Percentiles rank a stretch among this genome's conserved stretches.
phyloP scores from a whole-genome alignment of 75 land plant genomes.

The Selaginella moellendorffii region DNA sequence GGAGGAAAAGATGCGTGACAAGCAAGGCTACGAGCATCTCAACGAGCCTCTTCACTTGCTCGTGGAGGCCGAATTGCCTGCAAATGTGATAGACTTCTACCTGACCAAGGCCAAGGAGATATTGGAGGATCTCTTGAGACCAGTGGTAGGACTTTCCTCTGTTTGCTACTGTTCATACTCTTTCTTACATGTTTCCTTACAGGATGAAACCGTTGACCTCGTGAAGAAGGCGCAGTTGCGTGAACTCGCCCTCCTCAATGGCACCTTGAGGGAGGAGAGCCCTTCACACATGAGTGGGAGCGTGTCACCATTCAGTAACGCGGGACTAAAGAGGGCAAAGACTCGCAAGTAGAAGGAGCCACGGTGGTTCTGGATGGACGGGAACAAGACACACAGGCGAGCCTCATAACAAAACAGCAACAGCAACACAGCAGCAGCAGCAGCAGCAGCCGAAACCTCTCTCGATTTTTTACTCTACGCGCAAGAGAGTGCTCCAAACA shows the following conservation, averaged over 20 bases:
- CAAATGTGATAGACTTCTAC: conserved; percentile 66
- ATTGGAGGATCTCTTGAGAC: conserved; percentile 75
- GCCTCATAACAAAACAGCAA: neutral
- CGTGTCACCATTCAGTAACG: conserved; percentile 63
- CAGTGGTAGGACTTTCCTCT: conserved; percentile 18
- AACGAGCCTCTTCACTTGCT: conserved; percentile 90
- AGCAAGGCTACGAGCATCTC: conserved; percentile 92
- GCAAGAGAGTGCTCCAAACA: neutral
- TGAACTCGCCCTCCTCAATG: conserved; percentile 89
- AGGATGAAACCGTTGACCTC: conserved; percentile 90
- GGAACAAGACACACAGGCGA: neutral
- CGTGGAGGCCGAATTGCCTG: conserved; percentile 88
- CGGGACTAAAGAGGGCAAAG: conserved; percentile 89
- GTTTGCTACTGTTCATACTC: neutral
- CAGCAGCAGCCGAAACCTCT: too few species aligned
- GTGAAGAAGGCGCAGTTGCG: conserved; percentile 88
- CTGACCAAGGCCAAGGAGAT: conserved; percentile 83
- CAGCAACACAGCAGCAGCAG: too few species aligned
- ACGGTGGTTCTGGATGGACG: neutral
- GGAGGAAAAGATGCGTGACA: conserved; percentile 96
- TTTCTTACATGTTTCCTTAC: neutral
- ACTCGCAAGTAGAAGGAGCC: conserved; percentile 40
- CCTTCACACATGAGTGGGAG: conserved; percentile 53
- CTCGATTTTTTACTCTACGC: too few species aligned
- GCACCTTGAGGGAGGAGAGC: conserved; percentile 85